Evolutionary conservation across 129 eudicot species (phyloP).

Genomic region (Arctium minus): DNA sequence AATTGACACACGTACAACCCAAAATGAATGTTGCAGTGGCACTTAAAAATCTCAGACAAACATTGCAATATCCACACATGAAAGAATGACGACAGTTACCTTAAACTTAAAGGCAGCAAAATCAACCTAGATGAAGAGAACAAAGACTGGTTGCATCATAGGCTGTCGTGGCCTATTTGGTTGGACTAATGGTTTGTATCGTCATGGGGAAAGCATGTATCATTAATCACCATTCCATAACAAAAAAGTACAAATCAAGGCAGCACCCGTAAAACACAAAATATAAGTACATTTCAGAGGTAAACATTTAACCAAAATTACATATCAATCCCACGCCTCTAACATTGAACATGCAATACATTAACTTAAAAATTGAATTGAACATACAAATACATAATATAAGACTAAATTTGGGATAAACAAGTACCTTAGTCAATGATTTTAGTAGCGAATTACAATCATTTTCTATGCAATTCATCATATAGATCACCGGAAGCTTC

Average conservation of each 20-base stretch:
- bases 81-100: too few relatives aligned
- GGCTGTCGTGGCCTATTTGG: background rate
- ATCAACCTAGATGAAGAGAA: too few relatives aligned
- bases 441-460: conserved; percentile 75
- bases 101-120: too few relatives aligned
- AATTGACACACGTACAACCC: background rate
- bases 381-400: conserved; percentile 2
- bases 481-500: conserved; percentile 69
- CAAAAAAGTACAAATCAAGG: background rate
- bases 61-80: background rate
- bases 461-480: conserved; percentile 81
- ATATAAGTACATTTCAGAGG: background rate
- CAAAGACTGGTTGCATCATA: background rate
- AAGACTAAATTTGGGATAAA: conserved; percentile 3
- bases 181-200: background rate
- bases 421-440: conserved; percentile 50
- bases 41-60: background rate
- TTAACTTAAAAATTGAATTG: background rate
- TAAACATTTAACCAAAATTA: conserved; percentile 1
- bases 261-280: background rate
- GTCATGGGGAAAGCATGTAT: background rate
- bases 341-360: conserved; percentile 7
- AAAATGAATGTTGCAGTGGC: background rate
- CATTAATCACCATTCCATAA: background rate
- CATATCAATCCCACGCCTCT: background rate